phyloP scores from a whole-genome alignment of 106 monocot species.

The Posidonia australis region DNA sequence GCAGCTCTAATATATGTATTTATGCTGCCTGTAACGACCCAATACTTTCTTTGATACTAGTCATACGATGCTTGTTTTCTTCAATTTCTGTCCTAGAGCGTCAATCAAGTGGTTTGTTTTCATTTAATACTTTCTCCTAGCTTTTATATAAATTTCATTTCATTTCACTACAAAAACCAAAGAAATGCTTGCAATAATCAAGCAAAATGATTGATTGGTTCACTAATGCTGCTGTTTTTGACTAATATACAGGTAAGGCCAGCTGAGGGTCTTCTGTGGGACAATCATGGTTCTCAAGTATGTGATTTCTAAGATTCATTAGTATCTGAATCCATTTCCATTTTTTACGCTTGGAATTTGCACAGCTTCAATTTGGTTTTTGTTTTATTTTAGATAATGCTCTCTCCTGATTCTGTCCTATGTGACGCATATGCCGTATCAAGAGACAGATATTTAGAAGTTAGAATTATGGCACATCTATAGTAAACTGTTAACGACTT shows the following conservation, averaged over 20 bases:
- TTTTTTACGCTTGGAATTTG: background rate
- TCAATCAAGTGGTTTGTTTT: too few relatives aligned
- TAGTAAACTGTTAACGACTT: too few relatives aligned
- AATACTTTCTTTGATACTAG: background rate
- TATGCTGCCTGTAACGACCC: slow-evolving; percentile 28
- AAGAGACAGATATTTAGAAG: background rate
- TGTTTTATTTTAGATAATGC: background rate
- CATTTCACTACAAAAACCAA: background rate
- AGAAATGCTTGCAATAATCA: background rate
- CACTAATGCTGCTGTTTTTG: background rate
- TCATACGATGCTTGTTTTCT: too few relatives aligned
- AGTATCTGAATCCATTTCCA: background rate
- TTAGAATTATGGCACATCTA: too few relatives aligned
- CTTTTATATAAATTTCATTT: too few relatives aligned
- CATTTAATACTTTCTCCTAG: background rate
- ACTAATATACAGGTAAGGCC: background rate
- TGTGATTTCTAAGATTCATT: background rate
- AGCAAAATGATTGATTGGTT: too few relatives aligned
- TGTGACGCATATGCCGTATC: background rate
- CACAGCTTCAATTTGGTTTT: background rate
- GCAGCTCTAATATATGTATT: slow-evolving; percentile 9
- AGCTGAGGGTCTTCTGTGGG: background rate
- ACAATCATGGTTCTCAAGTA: slow-evolving; percentile 14
- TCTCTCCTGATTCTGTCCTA: background rate
- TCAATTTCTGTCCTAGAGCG: too few relatives aligned